These are phyloP conservation scores for Adansonia gregorii DNA, from an alignment of 441 rosid species.

Conservation along the genomic window DNA sequence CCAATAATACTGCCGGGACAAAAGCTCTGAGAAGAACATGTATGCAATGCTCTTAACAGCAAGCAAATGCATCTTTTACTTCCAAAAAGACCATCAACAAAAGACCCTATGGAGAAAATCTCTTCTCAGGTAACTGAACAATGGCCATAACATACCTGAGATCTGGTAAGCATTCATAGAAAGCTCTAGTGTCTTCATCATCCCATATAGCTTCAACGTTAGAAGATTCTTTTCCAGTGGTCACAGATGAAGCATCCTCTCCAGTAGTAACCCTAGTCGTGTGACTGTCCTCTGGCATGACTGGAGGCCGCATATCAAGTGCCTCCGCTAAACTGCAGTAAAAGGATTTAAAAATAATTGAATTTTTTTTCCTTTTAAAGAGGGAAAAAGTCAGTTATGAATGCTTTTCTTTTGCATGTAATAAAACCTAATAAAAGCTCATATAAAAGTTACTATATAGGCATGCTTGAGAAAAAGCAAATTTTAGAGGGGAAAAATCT, in stretches of 20 bases:
- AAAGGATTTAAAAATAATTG: background rate
- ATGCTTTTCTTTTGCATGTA: background rate
- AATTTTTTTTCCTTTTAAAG: background rate
- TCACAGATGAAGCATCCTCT: constrained; percentile 76
- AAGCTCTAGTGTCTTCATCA: constrained; percentile 96
- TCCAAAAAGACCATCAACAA: constrained; percentile 13
- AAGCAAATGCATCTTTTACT: constrained; percentile 1
- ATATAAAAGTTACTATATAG: background rate
- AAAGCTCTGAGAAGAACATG: constrained; percentile 71
- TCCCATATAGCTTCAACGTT: constrained; percentile 90
- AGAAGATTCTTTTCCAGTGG: constrained; percentile 79
- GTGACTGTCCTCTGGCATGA: constrained; percentile 97
- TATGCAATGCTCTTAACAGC: constrained; percentile 13
- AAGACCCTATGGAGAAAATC: background rate
- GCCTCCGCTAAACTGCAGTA: constrained; percentile 88
- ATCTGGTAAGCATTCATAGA: constrained; percentile 95
- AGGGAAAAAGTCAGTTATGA: background rate
- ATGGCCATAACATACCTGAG: constrained; percentile 68
- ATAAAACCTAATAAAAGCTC: background rate
- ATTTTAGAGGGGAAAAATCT: background rate
- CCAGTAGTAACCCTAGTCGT: constrained; percentile 90
- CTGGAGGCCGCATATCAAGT: constrained; percentile 97
- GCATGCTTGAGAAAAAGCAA: background rate
- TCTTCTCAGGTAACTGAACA: constrained; percentile 12
- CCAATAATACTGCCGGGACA: constrained; percentile 97